These are phyloP conservation scores for Hemerocallis citrina DNA, from an alignment of 106 monocot species.

Conservation along the genomic window DNA sequence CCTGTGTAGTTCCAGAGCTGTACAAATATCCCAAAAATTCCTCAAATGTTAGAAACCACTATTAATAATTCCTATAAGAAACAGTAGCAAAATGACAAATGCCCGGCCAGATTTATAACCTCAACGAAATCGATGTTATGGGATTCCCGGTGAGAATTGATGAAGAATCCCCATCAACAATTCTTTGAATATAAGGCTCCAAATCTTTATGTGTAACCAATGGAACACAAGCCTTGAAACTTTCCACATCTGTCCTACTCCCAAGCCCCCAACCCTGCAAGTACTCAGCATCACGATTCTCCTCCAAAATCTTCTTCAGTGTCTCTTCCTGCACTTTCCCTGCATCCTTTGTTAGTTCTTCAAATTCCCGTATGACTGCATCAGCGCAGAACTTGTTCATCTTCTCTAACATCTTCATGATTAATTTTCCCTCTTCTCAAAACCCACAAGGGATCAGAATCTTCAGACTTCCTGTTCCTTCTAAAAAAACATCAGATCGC, in stretches of 20 bases:
- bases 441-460: no score
- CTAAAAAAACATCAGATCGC: no score
- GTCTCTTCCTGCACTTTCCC: constrained; percentile 66
- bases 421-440: background rate
- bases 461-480: no score
- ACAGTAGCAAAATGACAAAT: background rate
- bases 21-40: background rate
- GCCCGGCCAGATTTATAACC: constrained; percentile 23
- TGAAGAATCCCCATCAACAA: constrained; percentile 58
- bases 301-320: constrained; percentile 49
- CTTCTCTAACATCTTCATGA: constrained; percentile 5
- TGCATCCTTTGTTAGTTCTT: constrained; percentile 53
- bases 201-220: constrained; percentile 67
- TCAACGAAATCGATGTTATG: constrained; percentile 63
- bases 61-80: background rate
- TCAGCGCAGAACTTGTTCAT: constrained; percentile 23
- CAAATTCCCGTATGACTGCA: constrained; percentile 58
- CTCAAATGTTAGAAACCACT: background rate
- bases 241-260: constrained; percentile 60
- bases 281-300: constrained; percentile 73
- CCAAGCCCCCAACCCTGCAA: constrained; percentile 53
- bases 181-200: constrained; percentile 69
- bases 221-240: constrained; percentile 72
- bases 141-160: constrained; percentile 66
- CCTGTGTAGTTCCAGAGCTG: constrained; percentile 19